Evolutionary conservation across 257 asterid species (phyloP).

Genomic region (Solanum pinnatisectum): DNA sequence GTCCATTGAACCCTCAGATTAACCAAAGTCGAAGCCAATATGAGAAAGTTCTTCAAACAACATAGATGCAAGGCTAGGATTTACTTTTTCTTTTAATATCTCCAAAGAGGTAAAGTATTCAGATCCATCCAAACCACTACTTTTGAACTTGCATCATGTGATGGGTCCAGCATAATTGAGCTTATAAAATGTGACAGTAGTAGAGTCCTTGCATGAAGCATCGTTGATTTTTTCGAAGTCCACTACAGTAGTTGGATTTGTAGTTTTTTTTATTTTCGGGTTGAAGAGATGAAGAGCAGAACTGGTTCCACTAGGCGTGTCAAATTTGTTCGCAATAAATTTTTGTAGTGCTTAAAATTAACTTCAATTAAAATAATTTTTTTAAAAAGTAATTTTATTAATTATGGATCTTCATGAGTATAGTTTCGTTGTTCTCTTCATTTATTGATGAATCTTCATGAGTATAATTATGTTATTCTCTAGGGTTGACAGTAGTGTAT

Average conservation of each 20-base stretch:
- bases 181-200: neutral
- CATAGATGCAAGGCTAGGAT: neutral
- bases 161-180: neutral
- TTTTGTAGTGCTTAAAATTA: too few species aligned
- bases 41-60: neutral
- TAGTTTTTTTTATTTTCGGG: too few species aligned
- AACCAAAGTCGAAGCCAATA: neutral
- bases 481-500: neutral
- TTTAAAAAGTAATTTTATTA: too few species aligned
- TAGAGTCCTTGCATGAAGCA: neutral
- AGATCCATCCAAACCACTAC: neutral
- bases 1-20: neutral
- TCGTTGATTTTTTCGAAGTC: neutral
- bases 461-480: neutral
- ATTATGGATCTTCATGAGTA: too few species aligned
- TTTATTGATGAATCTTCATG: too few species aligned
- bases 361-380: too few species aligned
- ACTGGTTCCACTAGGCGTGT: too few species aligned
- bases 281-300: too few species aligned
- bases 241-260: neutral
- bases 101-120: neutral
- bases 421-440: too few species aligned
- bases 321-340: too few species aligned
- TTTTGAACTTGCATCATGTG: too few species aligned
- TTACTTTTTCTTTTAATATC: too few species aligned